Conservation (phyloP, 257 asterid species). For the Solanum paucissectum region DNA sequence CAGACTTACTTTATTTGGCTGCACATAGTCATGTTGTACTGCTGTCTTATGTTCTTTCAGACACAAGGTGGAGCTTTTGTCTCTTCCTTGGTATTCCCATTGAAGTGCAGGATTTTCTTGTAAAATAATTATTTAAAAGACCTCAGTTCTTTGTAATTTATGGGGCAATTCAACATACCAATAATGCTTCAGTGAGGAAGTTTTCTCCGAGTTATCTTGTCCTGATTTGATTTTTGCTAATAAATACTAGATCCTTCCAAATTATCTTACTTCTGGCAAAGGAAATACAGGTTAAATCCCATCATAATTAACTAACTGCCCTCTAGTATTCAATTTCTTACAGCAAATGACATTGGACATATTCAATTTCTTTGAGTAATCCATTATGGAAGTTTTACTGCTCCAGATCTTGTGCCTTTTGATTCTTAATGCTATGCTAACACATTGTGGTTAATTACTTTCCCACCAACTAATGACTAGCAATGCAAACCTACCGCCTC, state of each 20-base stretch:
- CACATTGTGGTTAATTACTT: neutral
- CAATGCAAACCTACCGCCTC: slow-evolving; percentile 53
- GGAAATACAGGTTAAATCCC: neutral
- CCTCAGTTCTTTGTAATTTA: neutral
- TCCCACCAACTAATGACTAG: neutral
- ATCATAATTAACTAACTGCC: neutral
- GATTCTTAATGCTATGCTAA: neutral
- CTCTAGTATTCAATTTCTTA: neutral
- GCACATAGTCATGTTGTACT: neutral
- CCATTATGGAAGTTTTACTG: neutral
- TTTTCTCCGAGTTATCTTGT: neutral
- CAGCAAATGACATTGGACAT: neutral
- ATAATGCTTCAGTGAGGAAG: neutral
- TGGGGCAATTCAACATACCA: neutral
- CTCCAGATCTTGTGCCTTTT: neutral
- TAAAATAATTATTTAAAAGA: neutral
- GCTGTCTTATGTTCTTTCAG: neutral
- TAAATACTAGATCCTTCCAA: neutral
- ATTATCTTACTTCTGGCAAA: neutral
- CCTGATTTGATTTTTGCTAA: neutral
- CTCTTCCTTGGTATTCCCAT: neutral
- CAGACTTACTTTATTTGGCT: neutral
- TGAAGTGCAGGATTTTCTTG: neutral
- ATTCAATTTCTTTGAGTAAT: neutral
- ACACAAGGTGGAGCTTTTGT: neutral